phyloP scores from a whole-genome alignment of 2,329 filamentous ascomycete species.

The Aspergillus awamori region DNA sequence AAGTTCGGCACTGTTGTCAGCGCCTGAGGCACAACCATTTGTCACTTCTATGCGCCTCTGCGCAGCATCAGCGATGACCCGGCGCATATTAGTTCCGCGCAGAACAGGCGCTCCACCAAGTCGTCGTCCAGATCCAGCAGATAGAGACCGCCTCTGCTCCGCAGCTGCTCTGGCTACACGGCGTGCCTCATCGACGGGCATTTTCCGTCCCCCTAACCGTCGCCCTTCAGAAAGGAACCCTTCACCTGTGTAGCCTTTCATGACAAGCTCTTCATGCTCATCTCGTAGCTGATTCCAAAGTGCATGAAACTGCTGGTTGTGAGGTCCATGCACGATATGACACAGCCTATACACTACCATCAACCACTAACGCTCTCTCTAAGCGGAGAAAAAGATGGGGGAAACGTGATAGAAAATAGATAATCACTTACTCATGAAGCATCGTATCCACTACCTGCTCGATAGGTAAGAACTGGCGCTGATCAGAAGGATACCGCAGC shows the following conservation, averaged over 20 bases:
- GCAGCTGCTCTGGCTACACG: conserved; percentile 73
- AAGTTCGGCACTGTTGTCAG: conserved; percentile 67
- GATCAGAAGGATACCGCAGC: conserved; percentile 74
- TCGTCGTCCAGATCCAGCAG: conserved; percentile 67
- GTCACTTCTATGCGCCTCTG: conserved; percentile 68
- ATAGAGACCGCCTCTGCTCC: conserved; percentile 65
- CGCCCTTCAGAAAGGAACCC: conserved; percentile 78
- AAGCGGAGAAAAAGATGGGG: no score
- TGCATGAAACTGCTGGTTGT: conserved; percentile 79
- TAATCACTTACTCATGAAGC: conserved; percentile 71
- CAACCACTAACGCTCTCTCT: background rate
- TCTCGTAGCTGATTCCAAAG: conserved; percentile 89
- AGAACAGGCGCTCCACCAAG: conserved; percentile 66
- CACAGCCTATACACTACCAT: conserved; percentile 56
- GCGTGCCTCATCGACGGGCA: conserved; percentile 73
- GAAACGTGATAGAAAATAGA: background rate
- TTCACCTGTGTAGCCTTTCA: conserved; percentile 88
- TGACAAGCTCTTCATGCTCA: conserved; percentile 73
- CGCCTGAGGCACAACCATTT: conserved; percentile 75
- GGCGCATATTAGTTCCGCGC: conserved; percentile 69
- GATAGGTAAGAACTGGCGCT: conserved; percentile 74
- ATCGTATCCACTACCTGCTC: conserved; percentile 86
- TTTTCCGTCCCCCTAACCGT: conserved; percentile 66
- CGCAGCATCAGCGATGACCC: conserved; percentile 71
- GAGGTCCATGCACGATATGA: conserved; percentile 83